These are phyloP conservation scores for Cryptosporidium ryanae DNA, from an alignment of 169 alveolate genomes.

Conservation along the genomic window DNA sequence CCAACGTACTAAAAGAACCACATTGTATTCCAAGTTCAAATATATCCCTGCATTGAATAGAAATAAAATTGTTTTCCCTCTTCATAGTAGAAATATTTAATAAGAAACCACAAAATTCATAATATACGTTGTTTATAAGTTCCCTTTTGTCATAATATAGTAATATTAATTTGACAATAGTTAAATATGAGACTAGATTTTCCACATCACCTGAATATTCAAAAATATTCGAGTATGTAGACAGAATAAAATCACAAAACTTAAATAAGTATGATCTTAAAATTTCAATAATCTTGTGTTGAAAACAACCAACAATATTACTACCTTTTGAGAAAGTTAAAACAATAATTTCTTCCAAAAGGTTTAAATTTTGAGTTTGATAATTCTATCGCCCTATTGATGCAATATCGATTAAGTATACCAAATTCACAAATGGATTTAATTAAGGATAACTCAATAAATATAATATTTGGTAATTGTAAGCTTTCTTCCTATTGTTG, in stretches of 20 bases:
- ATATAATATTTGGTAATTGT: not conserved
- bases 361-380: conserved; percentile 17
- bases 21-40: conserved; percentile 37
- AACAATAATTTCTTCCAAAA: conserved; percentile 36
- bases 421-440: conserved; percentile 6
- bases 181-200: conserved; percentile 18
- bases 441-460: conserved; percentile 36
- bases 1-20: conserved; percentile 34
- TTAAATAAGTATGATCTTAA: conserved; percentile 11
- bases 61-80: conserved; percentile 31
- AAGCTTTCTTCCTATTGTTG: conserved; percentile 2
- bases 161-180: conserved; percentile 16
- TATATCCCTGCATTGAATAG: conserved; percentile 44
- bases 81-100: not conserved
- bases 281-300: not conserved
- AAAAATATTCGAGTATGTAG: not conserved
- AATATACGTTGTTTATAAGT: conserved; percentile 4
- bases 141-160: conserved; percentile 9
- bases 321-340: conserved; percentile 13
- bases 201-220: not conserved
- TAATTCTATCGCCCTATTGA: not conserved
- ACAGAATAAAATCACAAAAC: conserved; percentile 41
- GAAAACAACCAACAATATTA: conserved; percentile 17
- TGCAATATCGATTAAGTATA: not conserved
- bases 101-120: conserved; percentile 29